These are phyloP conservation scores for Acacia pycnantha DNA, from an alignment of 331 rosid species.

Conservation along the genomic window DNA sequence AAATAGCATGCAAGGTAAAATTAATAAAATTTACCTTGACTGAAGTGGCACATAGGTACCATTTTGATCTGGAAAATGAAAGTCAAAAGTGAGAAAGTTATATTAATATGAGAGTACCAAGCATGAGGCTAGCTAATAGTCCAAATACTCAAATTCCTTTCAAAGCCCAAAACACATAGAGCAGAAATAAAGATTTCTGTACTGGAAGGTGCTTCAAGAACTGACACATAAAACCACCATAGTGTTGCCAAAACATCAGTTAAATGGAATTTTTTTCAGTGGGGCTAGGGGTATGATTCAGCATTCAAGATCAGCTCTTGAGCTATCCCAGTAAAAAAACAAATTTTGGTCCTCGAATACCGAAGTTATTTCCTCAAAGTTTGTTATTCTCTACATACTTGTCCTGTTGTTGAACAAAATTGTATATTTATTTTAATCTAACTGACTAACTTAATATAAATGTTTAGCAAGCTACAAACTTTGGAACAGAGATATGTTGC, in stretches of 20 bases:
- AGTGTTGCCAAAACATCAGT: background rate
- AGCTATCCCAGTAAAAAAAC: background rate
- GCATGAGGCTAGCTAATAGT: conserved; percentile 3
- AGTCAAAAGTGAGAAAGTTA: conserved; percentile 17
- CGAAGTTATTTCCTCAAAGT: background rate
- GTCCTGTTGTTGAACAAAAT: background rate
- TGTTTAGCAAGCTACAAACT: background rate
- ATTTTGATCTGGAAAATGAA: conserved; percentile 62
- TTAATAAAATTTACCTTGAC: conserved; percentile 52
- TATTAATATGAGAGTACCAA: conserved; percentile 15
- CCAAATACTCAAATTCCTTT: background rate
- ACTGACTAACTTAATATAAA: background rate
- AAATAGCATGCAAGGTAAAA: conserved; percentile 16
- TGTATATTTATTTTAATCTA: no score
- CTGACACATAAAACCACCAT: background rate
- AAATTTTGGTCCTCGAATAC: background rate
- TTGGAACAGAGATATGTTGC: background rate
- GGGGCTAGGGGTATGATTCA: background rate
- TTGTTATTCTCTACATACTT: background rate
- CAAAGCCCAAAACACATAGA: background rate
- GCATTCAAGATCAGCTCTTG: background rate
- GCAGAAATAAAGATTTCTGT: background rate
- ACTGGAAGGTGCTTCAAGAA: background rate
- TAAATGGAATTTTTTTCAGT: background rate
- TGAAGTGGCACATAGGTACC: conserved; percentile 46